Base-by-base conservation (phyloP, 768 basidiomycete genomes). In the Trametes elegans region DNA sequence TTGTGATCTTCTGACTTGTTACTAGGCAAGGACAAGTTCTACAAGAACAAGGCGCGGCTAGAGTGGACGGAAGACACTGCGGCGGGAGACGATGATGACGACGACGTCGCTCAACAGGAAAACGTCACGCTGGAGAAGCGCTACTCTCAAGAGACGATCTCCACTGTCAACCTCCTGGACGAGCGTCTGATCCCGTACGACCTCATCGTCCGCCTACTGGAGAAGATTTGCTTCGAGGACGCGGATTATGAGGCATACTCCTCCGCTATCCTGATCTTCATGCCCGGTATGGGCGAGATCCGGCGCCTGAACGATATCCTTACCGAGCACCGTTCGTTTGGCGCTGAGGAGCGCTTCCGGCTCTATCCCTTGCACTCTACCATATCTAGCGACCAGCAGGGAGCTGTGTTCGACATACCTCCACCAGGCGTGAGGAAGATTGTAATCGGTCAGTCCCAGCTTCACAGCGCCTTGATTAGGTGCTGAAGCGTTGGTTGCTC, bases 211-310 rank as follows among this genome's bases (percentile, higher is more conserved):
- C 78, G 81, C 16, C 73, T 98, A 3, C 76, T 99, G 39, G 94
- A 98, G 65, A 77, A 76, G 41, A 76, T 97, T 7, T 97, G 94
- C 67, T 87, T 90, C 61, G 80, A 84, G 42, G 81, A 88, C 58
- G 59, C 63, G 2, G 59, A 68, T 2, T 79, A 84, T 49, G 49
- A 59, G 14, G 51, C 68, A 1, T 93, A 83, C 71, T 95, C 93
- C 3, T 72, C 82, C 3, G 96, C 96, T 2, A 79, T 92, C 40
- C 76, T 99, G 34, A 75, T 99, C 57, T 99, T 99, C 71, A 84
- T 98, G 81, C 95, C 96, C 21, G 96, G 96, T 36, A 74, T 99
- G 57, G 91, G 85, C 28, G 95, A 97, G 72, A 99, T 99, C 52
- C 84, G 95, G 31, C 83, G 88, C 23, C 69, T 99, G 58, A 87